Conservation (phyloP, 2,329 filamentous ascomycete genomes). For the Colletotrichum australisinense region DNA sequence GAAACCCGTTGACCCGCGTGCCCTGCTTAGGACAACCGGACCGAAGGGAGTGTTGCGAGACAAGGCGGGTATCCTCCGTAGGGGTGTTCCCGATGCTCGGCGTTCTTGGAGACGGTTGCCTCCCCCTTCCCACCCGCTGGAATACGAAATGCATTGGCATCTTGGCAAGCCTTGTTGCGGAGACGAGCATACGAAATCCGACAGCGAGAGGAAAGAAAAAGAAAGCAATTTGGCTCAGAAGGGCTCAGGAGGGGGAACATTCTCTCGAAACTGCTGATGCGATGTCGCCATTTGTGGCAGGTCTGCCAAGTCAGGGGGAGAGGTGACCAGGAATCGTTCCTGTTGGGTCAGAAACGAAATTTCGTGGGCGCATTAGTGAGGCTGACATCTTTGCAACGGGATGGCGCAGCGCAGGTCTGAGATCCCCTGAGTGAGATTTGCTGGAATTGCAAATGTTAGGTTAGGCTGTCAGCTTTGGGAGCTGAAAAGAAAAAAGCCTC, state of each 20-base stretch:
- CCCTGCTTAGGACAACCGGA: background rate
- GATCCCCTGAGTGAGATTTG: background rate
- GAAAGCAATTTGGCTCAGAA: background rate
- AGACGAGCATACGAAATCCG: background rate
- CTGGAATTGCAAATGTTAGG: background rate
- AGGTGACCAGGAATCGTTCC: background rate
- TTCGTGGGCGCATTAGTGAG: background rate
- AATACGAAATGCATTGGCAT: background rate
- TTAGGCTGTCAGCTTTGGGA: slow-evolving; percentile 6
- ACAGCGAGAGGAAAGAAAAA: background rate
- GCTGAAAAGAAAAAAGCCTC: background rate
- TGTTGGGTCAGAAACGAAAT: background rate
- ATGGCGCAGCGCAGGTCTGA: slow-evolving; percentile 1
- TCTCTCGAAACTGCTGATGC: background rate
- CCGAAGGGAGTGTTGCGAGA: background rate
- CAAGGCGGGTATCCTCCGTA: background rate
- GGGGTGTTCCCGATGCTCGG: background rate
- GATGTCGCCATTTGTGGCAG: background rate
- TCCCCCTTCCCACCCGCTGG: background rate
- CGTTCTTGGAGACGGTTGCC: background rate
- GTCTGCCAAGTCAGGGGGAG: background rate
- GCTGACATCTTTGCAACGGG: background rate
- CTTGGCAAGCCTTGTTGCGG: background rate
- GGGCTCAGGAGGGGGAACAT: background rate
- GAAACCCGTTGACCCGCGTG: no score